A percentile compares a stretch with the other conserved stretches of the same genome.
phyloP scores from a whole-genome alignment of 2,329 filamentous ascomycete species.

The Aspergillus persii region DNA sequence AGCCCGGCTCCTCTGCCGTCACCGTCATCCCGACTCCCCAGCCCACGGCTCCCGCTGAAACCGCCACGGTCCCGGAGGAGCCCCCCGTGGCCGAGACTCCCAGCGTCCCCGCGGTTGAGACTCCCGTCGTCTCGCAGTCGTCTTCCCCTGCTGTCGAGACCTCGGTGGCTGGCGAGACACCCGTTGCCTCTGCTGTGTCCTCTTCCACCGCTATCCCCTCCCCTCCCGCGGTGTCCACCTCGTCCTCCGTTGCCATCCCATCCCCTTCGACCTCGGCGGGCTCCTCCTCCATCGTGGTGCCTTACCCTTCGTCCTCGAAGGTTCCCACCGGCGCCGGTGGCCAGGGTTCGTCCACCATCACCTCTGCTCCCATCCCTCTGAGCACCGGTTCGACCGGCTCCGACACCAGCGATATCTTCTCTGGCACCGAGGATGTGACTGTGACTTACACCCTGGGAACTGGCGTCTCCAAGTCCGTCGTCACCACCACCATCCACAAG shows the following conservation, averaged over 20 bases:
- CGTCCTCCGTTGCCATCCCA: not conserved
- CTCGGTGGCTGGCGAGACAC: not conserved
- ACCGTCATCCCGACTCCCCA: conserved; percentile 20
- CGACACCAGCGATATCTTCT: conserved; percentile 6
- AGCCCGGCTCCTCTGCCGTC: conserved; percentile 19
- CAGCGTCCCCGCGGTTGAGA: not conserved
- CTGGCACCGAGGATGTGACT: conserved; percentile 26
- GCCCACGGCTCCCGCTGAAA: conserved; percentile 7
- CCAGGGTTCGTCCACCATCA: conserved; percentile 8
- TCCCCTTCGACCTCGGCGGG: not conserved
- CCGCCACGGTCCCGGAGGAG: not conserved
- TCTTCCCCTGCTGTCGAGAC: not conserved
- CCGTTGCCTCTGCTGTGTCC: not conserved
- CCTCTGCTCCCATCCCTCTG: conserved; percentile 17
- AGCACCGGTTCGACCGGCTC: conserved; percentile 22
- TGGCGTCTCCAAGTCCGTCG: conserved; percentile 33
- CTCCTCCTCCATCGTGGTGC: not conserved
- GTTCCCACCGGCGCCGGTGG: conserved; percentile 3
- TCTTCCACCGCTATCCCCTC: not conserved
- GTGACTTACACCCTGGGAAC: conserved; percentile 42
- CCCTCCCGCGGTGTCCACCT: not conserved
- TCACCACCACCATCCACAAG: conserved; percentile 38
- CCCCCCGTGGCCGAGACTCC: not conserved
- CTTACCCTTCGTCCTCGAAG: not conserved
- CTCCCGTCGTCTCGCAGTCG: not conserved